These are phyloP conservation scores for Podochytrium sp. DNA, from an alignment of 192 early-diverging fungal species.

Conservation along the genomic window DNA sequence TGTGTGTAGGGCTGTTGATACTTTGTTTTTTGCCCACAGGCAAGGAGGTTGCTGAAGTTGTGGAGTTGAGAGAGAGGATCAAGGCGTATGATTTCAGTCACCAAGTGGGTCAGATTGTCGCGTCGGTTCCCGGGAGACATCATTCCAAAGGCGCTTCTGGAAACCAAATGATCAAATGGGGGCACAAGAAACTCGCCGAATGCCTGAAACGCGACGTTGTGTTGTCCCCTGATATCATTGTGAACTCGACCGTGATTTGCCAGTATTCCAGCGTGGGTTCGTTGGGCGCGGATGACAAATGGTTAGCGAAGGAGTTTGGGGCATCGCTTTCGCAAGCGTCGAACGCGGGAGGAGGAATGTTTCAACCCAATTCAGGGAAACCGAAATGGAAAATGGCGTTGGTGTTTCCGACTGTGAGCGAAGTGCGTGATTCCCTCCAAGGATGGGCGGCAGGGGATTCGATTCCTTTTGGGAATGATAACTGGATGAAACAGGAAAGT, in stretches of 20 bases:
- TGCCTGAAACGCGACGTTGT: conserved; percentile 29
- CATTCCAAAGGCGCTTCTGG: conserved; percentile 15
- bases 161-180: conserved; percentile 54
- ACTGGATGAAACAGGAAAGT: conserved; percentile 54
- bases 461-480: conserved; percentile 49
- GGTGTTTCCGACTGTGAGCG: conserved; percentile 65
- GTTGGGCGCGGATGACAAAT: conserved; percentile 55
- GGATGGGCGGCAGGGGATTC: conserved; percentile 56
- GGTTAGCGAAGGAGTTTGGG: conserved; percentile 62
- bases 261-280: conserved; percentile 69
- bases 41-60: conserved; percentile 15
- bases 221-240: background rate
- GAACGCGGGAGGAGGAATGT: background rate
- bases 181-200: conserved; percentile 49
- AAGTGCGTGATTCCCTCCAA: conserved; percentile 63
- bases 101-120: conserved; percentile 56
- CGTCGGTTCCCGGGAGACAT: conserved; percentile 64
- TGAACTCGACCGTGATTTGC: background rate
- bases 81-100: conserved; percentile 55
- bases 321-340: conserved; percentile 24
- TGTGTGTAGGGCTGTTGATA: background rate
- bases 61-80: conserved; percentile 37
- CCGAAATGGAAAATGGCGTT: background rate
- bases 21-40: background rate
- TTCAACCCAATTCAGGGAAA: background rate